Conservation (phyloP, 805 yeast genomes). For the Brettanomyces bruxellensis region DNA sequence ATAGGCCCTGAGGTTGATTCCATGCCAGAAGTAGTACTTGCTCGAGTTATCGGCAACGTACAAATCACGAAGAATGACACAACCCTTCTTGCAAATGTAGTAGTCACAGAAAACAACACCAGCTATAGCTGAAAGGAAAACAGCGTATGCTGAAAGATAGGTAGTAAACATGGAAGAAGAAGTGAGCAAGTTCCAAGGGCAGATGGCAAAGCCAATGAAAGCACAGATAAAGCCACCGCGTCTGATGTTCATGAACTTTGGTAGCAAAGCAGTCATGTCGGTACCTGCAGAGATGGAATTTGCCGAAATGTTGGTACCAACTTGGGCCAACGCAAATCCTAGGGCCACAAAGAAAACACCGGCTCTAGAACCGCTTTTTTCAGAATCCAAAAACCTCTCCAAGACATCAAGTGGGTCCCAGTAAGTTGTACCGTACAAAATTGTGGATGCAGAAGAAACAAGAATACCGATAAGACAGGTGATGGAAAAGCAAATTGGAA, state of each 20-base stretch:
- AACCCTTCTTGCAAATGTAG: constrained; percentile 65
- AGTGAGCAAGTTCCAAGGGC: constrained; percentile 77
- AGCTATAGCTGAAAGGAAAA: constrained; percentile 74
- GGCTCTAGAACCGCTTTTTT: constrained; percentile 52
- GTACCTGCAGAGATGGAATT: constrained; percentile 67
- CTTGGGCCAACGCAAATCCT: constrained; percentile 66
- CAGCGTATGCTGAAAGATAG: constrained; percentile 71
- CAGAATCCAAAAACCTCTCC: constrained; percentile 41
- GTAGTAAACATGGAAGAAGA: constrained; percentile 69
- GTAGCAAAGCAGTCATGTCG: constrained; percentile 59
- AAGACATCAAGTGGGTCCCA: constrained; percentile 85
- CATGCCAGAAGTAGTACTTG: constrained; percentile 55
- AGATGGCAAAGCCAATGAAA: constrained; percentile 54
- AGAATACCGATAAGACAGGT: constrained; percentile 82
- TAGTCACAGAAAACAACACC: constrained; percentile 70
- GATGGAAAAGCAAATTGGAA: constrained; percentile 70
- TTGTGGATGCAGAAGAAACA: constrained; percentile 70
- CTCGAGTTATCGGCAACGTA: constrained; percentile 40
- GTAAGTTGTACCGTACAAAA: constrained; percentile 56
- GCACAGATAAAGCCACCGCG: constrained; percentile 81
- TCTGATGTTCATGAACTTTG: constrained; percentile 60
- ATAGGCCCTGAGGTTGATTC: constrained; percentile 79
- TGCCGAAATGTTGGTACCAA: constrained; percentile 71
- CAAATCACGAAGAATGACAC: constrained; percentile 52
- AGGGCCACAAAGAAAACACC: constrained; percentile 71